These are phyloP conservation scores for Penstemon davidsonii DNA, from an alignment of 257 asterid genomes.

Conservation along the genomic window DNA sequence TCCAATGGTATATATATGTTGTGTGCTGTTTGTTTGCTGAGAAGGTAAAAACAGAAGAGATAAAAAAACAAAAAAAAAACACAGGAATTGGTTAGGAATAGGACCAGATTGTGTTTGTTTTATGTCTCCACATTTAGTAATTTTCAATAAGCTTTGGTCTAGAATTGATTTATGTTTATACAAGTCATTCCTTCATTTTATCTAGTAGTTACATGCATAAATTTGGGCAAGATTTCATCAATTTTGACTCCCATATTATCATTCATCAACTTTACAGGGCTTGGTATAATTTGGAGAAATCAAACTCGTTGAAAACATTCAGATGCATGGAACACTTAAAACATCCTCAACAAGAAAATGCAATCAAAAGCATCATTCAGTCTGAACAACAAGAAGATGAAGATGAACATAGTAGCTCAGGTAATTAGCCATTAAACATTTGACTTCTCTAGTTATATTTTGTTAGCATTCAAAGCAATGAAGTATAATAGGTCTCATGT, in stretches of 20 bases:
- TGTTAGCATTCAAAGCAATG: neutral
- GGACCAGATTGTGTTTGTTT: too few relatives aligned
- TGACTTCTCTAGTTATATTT: neutral
- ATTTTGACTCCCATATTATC: neutral
- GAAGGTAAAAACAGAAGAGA: too few relatives aligned
- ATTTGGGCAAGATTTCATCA: too few relatives aligned
- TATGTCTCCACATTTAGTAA: too few relatives aligned
- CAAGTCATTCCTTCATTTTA: too few relatives aligned
- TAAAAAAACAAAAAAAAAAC: too few relatives aligned
- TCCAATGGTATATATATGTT: too few relatives aligned
- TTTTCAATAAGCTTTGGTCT: too few relatives aligned
- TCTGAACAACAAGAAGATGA: constrained; percentile 37
- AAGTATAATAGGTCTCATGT: neutral
- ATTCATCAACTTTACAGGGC: constrained; percentile 37
- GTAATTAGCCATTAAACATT: constrained; percentile 29
- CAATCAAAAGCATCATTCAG: constrained; percentile 33
- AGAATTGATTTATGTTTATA: too few relatives aligned
- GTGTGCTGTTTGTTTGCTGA: too few relatives aligned
- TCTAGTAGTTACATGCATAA: too few relatives aligned
- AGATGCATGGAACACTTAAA: constrained; percentile 16
- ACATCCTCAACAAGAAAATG: constrained; percentile 29
- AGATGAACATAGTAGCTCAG: constrained; percentile 35
- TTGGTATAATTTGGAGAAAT: constrained; percentile 42
- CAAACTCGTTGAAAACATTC: constrained; percentile 33
- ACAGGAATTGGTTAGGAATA: too few relatives aligned